Base-by-base conservation (phyloP, 495 filamentous ascomycete genomes). In the Aspergillus homomorphus region DNA sequence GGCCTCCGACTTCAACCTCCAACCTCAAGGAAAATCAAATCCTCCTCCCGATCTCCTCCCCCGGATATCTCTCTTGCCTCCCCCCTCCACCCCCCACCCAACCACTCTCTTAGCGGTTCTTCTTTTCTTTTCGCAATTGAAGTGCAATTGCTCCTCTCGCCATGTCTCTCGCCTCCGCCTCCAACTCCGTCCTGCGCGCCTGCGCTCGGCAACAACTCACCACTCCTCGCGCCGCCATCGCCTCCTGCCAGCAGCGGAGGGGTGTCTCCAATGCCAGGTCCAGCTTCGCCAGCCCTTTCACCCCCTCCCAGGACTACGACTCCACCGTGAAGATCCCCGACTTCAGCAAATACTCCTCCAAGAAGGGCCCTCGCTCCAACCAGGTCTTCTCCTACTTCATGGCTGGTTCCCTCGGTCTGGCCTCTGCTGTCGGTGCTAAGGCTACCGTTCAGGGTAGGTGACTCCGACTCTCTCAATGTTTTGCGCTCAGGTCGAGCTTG, bases 321-420 rank as follows among this genome's bases (percentile, higher is more conserved):
- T 76, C 77, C 43, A 87, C 87, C 57, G 77, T 80, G 69, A 89
- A 89, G 72, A 85, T 98, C 67, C 95, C 95, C 59, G 87, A 89
- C 76, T 99, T 96, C 76, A 80, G 81, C 72, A 88, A 93, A 71
- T 99, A 99, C 79, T 77, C 83, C 78, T 84, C 82, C 73, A 87
- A 85, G 70, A 78, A 73, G 60, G 69, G 75, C 54, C 70, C 83
- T 56, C 82, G 79, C 67, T 74, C 77, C 58, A 96, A 96, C 77
- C 85, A 89, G 78, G 81, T 96, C 64, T 96, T 96, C 77, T 83
- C 84, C 65, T 99, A 99, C 84, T 99, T 98, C 78, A 94, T 97
- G 90, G 94, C 93, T 59, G 94, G 94, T 63, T 87, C 92, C 20
- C 88, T 98, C 82, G 95, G 94, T 69, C 84, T 92, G 67, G 83